These are phyloP conservation scores for Penicillium lividum DNA, from an alignment of 495 filamentous ascomycete species.

Conservation along the genomic window DNA sequence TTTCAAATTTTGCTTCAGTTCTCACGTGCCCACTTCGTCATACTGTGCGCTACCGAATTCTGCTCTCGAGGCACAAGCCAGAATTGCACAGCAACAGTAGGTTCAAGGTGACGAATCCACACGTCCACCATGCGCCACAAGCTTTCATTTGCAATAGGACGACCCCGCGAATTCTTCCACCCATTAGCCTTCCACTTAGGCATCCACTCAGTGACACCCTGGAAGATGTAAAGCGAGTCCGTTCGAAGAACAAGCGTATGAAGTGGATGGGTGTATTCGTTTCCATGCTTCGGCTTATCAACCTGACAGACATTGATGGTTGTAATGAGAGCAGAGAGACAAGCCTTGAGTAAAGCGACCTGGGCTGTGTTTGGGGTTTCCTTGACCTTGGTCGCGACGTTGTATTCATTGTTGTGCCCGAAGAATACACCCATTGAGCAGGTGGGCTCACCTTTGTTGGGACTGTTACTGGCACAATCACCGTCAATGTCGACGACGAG, in stretches of 20 bases:
- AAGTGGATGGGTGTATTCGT: conserved; percentile 5
- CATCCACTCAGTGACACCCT: conserved; percentile 40
- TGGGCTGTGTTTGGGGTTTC: conserved; percentile 16
- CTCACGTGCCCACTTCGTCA: background rate
- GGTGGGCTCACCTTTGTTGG: background rate
- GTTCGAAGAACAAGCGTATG: conserved; percentile 45
- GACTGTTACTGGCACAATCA: background rate
- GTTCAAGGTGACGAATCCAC: conserved; percentile 13
- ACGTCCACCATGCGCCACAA: conserved; percentile 13
- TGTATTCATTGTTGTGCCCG: conserved; percentile 14
- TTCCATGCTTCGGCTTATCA: background rate
- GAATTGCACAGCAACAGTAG: conserved; percentile 14
- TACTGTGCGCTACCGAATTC: conserved; percentile 3
- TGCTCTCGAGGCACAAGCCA: conserved; percentile 14
- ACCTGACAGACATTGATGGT: conserved; percentile 5
- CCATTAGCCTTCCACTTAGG: conserved; percentile 41
- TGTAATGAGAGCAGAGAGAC: conserved; percentile 13
- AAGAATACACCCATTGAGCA: conserved; percentile 17
- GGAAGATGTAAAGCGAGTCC: conserved; percentile 46
- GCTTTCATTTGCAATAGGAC: conserved; percentile 15
- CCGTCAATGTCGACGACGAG: conserved; percentile 18
- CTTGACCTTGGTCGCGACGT: conserved; percentile 3
- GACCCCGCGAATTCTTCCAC: conserved; percentile 28
- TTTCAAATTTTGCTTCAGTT: background rate
- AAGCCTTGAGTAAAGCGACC: conserved; percentile 21